Evolutionary conservation across 139 green algal species (phyloP).

Genomic region (Deuterostichococcus epilithicus): DNA sequence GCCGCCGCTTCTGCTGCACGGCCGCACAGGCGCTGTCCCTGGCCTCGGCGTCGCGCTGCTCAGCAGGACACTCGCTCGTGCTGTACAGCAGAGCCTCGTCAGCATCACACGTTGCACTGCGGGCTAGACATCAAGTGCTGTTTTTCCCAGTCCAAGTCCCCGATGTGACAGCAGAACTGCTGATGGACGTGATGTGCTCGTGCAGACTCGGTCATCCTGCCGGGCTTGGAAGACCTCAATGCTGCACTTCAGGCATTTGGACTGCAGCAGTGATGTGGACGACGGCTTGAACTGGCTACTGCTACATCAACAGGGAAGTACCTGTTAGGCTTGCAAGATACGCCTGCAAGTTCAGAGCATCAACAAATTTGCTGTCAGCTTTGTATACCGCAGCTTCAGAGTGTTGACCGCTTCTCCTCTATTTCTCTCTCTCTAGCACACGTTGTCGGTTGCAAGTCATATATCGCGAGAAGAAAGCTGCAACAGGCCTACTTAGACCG

Average conservation of each 20-base stretch:
- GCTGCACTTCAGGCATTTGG: constrained; percentile 6
- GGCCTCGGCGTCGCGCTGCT: not conserved
- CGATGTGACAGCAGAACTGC: not conserved
- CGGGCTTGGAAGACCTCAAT: constrained; percentile 4
- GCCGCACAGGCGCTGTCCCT: not conserved
- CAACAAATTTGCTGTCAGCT: too few species aligned
- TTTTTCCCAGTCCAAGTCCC: not conserved
- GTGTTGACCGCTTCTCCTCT: too few species aligned
- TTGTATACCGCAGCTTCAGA: too few species aligned
- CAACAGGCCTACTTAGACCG: too few species aligned
- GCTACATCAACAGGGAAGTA: too few species aligned
- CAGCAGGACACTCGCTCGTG: not conserved
- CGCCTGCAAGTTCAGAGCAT: too few species aligned
- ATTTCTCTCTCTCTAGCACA: too few species aligned
- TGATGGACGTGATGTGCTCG: not conserved
- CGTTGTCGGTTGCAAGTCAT: too few species aligned
- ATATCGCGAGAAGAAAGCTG: too few species aligned
- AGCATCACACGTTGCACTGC: not conserved
- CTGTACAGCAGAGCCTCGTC: not conserved
- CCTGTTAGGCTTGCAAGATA: too few species aligned
- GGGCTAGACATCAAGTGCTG: not conserved
- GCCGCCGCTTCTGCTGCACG: not conserved
- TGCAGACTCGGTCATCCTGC: constrained; percentile 22
- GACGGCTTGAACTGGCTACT: too few species aligned
- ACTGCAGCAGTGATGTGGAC: not conserved